Base-by-base conservation (phyloP, 352 stramenopile genomes). In the Globisporangium orthogonon region DNA sequence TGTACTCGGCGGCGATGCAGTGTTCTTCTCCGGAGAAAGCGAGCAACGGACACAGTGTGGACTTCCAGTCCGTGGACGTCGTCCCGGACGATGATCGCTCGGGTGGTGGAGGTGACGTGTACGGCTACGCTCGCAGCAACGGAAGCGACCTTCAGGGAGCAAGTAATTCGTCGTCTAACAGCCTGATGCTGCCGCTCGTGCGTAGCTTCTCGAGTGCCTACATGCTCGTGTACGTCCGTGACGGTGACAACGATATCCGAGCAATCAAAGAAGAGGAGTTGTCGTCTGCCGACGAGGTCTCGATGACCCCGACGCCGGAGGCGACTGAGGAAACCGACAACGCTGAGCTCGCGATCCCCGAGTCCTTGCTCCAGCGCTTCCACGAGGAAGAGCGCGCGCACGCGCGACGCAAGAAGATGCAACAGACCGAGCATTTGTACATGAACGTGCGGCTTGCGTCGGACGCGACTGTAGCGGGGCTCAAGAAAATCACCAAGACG, bases 221-320 rank as follows among this genome's bases (percentile, higher is more conserved):
- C 57, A 95, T 95, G 86, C 83, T 95, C 4, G 86, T 94, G 33
- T 94, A 94, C 54, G 73, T 94, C 14, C 84, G 84, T 2, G 82
- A 91, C 50, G 82, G 81, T 13, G 66, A 79, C 33, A 93, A 89
- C 44, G 83, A 88, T 43, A 84, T 88, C 49, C 67, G 53, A 52
- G 73, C 65, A 3, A 89, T 91, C n/a, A 30, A 14, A 23, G 58
- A 58, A 10, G 7, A 39, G 9, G 37, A 4, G 3, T 43, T 13
- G 18, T 28, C 18, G 15, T 46, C 11, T 9, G n/a, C 10, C 14
- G 43, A 44, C 5, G 23, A 23, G 23, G n/a, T 43, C 18, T 28
- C 37, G 33, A 52, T 35, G n/a, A 46, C 37, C 3, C n/a, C 17
- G 14, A 52, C 6, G 15, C 4, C 5, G 37, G 9, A 28, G 17